Evolutionary conservation across 139 green algal species (phyloP), one percentile per base, ranked within the genome.

Genomic region (Micractinium sp.): DNA sequence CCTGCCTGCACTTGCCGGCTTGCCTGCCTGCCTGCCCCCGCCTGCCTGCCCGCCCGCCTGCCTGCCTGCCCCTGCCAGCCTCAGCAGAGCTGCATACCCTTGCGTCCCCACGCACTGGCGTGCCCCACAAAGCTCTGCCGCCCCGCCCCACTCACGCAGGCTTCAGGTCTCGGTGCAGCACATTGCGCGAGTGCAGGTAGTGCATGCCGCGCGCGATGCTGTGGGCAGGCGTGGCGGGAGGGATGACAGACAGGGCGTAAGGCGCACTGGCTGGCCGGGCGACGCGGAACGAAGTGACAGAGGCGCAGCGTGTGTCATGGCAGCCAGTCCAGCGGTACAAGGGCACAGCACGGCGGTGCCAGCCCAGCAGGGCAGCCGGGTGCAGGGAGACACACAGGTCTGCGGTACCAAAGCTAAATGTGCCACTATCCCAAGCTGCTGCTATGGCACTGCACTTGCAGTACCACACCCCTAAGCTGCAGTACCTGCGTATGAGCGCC

Each of bases 121-220:
- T 20, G 12, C 29, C 16, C 16, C 60, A 60, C 60, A 41, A 77
- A 19, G 9, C 18, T 19, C n/a, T 20, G 66, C 16, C 12, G 27
- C 13, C 36, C 12, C 18, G 53, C 31, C 0, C 31, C 61, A 82
- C 85, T 87, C 38, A 92, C 85, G 89, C 90, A 27, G 93, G 91
- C 91, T 96, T 96, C 67, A 96, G 81, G 85, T 96, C 93, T 27
- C 93, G 33, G 75, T 95, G 94, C 67, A 96, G 82, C 29, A 96
- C 91, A 79, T 82, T 75, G 36, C 92, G 86, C 36, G 82, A 85
- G 89, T 96, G 93, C 31, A 96, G 81, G 39, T 91, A 83, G 69
- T 89, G 66, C 56, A 92, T 85, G 63, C 87, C 87, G 1, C 87
- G 47, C 3, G 87, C 86, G 13, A 92, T 91, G 83, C 35, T 82